Base-by-base conservation (phyloP, 768 basidiomycete genomes). In the Coprinellus micaceus region DNA sequence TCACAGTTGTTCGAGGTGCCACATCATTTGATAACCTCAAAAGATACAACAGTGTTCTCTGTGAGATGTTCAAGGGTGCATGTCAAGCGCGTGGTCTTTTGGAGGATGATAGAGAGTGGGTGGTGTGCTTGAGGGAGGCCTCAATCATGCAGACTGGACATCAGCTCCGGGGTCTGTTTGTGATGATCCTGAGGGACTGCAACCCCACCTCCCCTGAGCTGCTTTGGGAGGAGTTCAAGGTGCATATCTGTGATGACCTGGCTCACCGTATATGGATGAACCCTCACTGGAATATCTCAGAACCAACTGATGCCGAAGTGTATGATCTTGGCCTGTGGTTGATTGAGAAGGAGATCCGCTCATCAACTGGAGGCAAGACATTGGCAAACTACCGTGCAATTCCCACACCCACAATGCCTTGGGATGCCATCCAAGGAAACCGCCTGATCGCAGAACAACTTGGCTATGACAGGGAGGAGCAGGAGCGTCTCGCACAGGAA, bases 81-180 rank as follows among this genome's bases (percentile, higher is more conserved):
- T 83, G 79, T 52, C 30, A 69, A 19, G 73, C 73, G 12, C 53
- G 57, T 2, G 78, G 77, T 0, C 69, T 82, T 0, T 64, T 82
- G 0, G 68, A 79, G 21, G 74, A 81, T 69, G 76, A 82, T 63
- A 61, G 64, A 1, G 79, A 83, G 58, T 82, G 77, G 76, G 7
- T 61, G 0, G 58, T 61, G 4, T 80, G 78, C 56, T 58, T 65
- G 69, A 56, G 63, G 26, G 78, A 80, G 44, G 81, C 78, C 0
- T 25, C 61, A 6, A 15, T 19, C 0, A 75, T 79, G 62, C 68
- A 75, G 26, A 73, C 72, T 7, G 81, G 78, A 0, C 5, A 12
- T 24, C 63, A 54, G 0, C 66, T 79, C 0, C 68, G 73, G 1
- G 56, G 65, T 0, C 70, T 80, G 0, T 82, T 81, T 68, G 69